Conservation (phyloP, 73 alveolate species). For the Paraurostyla sp. region DNA sequence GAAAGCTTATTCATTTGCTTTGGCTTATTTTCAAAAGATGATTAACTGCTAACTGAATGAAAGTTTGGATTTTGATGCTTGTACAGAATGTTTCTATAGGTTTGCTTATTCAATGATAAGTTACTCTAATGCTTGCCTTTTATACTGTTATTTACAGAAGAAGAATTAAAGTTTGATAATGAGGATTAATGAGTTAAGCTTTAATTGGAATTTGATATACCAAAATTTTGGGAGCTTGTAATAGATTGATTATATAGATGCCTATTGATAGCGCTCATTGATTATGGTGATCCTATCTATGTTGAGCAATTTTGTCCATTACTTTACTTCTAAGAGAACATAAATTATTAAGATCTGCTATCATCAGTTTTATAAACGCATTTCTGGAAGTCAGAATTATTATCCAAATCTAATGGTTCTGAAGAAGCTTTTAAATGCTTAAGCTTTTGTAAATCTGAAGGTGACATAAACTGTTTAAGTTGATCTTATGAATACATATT, state of each 20-base stretch:
- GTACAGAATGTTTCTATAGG: conserved; percentile 12
- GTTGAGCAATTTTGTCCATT: neutral
- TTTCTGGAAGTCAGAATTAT: neutral
- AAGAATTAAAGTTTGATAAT: neutral
- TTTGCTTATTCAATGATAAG: neutral
- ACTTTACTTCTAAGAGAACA: neutral
- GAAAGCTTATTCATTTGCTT: conserved; percentile 32
- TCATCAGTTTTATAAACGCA: conserved; percentile 47
- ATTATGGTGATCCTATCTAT: conserved; percentile 2
- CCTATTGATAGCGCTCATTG: conserved; percentile 7
- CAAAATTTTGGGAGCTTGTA: neutral
- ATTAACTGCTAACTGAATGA: neutral
- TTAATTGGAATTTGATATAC: neutral
- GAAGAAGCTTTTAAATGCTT: neutral
- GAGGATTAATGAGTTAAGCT: conserved; percentile 9
- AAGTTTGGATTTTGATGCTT: conserved; percentile 20
- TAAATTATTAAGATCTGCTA: neutral
- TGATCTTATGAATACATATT: conserved; percentile 18
- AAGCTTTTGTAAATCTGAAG: neutral
- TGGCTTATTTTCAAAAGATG: conserved; percentile 39
- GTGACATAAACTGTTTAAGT: conserved; percentile 29
- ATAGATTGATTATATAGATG: conserved; percentile 46
- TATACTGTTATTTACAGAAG: neutral
- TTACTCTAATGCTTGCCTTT: neutral
- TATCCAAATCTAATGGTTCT: neutral